Base-by-base conservation (phyloP, 768 basidiomycete genomes). In the Termitomyces sp. region DNA sequence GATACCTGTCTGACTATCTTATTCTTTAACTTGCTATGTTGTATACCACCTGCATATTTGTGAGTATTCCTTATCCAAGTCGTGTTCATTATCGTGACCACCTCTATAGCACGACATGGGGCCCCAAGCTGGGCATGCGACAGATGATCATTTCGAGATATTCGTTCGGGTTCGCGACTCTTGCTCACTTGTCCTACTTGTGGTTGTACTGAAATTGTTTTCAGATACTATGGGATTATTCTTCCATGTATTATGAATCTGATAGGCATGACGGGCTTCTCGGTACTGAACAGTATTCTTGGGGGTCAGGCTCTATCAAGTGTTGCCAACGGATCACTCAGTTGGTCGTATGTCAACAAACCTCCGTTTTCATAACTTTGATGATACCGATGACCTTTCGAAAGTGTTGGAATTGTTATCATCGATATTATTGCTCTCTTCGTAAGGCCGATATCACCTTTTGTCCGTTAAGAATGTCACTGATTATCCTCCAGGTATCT, bases 71-170 rank as follows among this genome's bases (percentile, higher is more conserved):
- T 17, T 34, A 5, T 23, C 5, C 6, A 7, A n/a, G 16, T 43
- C 14, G 47, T 16, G n/a, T 23, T n/a, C 11, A 54, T 17, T n/a
- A 31, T 25, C 43, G 42, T 52, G 9, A 29, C 31, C 21, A 32
- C 17, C 16, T 54, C 12, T 21, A 4, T 48, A 78, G 78, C 29
- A 65, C 75, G 14, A 90, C 87, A 21, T 92, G 89, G 82, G 92
- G 94, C 17, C 90, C 93, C 0, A 87, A 85, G 68, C 75, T 90
- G 0, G 94, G 94, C 11, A 82, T 95, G 76, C 80, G 94, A 16
- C 91, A 93, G 63, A 92, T 95, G 89, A 83, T 92, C 23, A 81
- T 83, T 43, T 85, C 91, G 3, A 66, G 68, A 48, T 73, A 74
- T 62, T 65, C 74, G 12, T 75, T 74, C 55, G 73, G 74, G 73